phyloP scores from a whole-genome alignment of 2,329 filamentous ascomycete genomes.

The Huntiella abstrusa region DNA sequence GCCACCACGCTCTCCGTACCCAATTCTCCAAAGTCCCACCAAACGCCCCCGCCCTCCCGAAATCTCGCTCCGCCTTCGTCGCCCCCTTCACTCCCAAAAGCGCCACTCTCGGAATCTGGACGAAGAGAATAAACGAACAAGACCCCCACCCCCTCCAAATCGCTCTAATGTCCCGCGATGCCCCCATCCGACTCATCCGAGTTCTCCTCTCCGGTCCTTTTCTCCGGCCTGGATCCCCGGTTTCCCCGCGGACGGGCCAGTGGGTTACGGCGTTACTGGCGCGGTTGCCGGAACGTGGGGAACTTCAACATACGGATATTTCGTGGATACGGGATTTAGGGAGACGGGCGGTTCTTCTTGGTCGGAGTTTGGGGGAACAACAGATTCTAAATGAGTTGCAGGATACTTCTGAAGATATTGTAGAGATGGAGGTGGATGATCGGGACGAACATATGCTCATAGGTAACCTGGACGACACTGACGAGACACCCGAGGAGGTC shows the following conservation, averaged over 20 bases:
- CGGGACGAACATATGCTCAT: conserved; percentile 14
- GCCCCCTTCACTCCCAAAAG: conserved; percentile 32
- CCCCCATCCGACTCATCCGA: conserved; percentile 46
- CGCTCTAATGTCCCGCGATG: conserved; percentile 45
- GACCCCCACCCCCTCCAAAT: conserved; percentile 41
- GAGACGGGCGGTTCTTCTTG: conserved; percentile 49
- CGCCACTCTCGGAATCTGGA: conserved; percentile 32
- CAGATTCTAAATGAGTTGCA: conserved; percentile 28
- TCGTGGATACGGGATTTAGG: conserved; percentile 61
- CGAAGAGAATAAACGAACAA: conserved; percentile 28
- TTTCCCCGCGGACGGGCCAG: conserved; percentile 49
- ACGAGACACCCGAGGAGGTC: not conserved
- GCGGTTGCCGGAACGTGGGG: conserved; percentile 52
- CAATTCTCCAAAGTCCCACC: conserved; percentile 39
- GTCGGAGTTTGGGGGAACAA: conserved; percentile 34
- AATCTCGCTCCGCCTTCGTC: conserved; percentile 35
- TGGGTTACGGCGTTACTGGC: conserved; percentile 80
- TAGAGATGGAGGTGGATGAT: conserved; percentile 14
- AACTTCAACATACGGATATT: conserved; percentile 57
- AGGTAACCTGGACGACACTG: not conserved
- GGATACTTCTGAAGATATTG: conserved; percentile 15
- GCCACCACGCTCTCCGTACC: conserved; percentile 46
- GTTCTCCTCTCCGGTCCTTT: conserved; percentile 47
- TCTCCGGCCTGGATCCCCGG: conserved; percentile 36
- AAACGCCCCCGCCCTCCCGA: conserved; percentile 29